Evolutionary conservation across 2,329 filamentous ascomycete genomes (phyloP).

Genomic region (Claviceps sp.): DNA sequence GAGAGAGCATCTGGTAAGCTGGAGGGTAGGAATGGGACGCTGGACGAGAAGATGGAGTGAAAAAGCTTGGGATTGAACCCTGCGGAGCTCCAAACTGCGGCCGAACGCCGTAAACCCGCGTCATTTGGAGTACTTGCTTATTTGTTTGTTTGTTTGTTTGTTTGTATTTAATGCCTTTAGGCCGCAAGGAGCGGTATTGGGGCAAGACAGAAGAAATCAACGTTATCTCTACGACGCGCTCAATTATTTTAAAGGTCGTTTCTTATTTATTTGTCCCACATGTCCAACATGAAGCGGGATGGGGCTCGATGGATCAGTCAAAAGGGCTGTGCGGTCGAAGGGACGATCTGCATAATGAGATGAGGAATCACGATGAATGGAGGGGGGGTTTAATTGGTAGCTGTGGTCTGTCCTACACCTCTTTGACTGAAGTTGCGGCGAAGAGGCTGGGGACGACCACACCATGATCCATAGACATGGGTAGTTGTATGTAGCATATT

Average conservation of each 20-base stretch:
- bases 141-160: too few relatives aligned
- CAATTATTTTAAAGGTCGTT: neutral
- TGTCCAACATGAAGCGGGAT: slow-evolving; percentile 1
- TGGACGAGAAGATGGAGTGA: neutral
- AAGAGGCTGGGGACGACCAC: neutral
- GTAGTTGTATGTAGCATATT: neutral
- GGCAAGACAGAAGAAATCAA: too few relatives aligned
- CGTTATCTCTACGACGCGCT: neutral
- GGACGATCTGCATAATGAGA: neutral
- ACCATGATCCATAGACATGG: neutral
- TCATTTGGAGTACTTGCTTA: too few relatives aligned
- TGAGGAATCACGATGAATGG: neutral
- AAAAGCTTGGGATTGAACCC: neutral
- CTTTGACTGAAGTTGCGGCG: neutral
- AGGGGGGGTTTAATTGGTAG: neutral
- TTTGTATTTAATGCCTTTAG: too few relatives aligned
- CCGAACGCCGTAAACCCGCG: too few relatives aligned
- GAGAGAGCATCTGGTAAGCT: neutral
- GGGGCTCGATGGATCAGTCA: neutral
- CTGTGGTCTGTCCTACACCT: neutral
- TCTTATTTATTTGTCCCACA: neutral
- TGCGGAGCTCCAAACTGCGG: too few relatives aligned
- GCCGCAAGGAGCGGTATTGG: too few relatives aligned
- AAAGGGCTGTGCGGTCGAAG: neutral
- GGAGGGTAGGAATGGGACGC: too few relatives aligned